Evolutionary conservation across 2,329 filamentous ascomycete genomes (phyloP).

Genomic region (Monosporascus sp.): DNA sequence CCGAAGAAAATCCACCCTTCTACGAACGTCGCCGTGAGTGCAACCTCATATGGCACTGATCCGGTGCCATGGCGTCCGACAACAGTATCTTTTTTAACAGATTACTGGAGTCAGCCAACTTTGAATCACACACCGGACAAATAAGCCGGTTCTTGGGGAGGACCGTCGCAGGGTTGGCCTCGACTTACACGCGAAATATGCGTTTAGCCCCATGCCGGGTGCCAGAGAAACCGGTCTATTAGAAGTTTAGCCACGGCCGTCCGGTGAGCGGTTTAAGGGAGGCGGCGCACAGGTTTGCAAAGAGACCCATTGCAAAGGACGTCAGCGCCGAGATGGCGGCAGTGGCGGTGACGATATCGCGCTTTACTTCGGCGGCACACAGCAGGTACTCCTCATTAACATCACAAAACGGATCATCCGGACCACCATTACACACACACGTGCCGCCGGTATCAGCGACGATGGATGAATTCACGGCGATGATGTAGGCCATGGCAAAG

Average conservation of each 20-base stretch:
- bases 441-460: conserved; percentile 42
- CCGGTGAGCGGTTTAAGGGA: background rate
- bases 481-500: conserved; percentile 58
- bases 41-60: conserved; percentile 66
- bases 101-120: background rate
- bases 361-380: conserved; percentile 61
- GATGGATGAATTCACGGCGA: conserved; percentile 26
- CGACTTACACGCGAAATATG: conserved; percentile 64
- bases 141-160: background rate
- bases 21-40: conserved; percentile 81
- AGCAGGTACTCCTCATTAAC: conserved; percentile 54
- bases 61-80: conserved; percentile 74
- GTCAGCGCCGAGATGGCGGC: conserved; percentile 75
- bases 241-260: conserved; percentile 2
- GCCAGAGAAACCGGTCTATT: conserved; percentile 59
- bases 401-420: conserved; percentile 47
- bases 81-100: conserved; percentile 33
- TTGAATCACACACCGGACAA: background rate
- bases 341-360: conserved; percentile 78
- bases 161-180: conserved; percentile 38
- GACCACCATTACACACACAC: conserved; percentile 60
- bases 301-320: conserved; percentile 77
- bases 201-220: conserved; percentile 77
- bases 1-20: conserved; percentile 82
- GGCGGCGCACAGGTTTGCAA: conserved; percentile 62